phyloP scores from a whole-genome alignment of 1,284 basidiomycete species.

The Fomitopsis schrenkii region DNA sequence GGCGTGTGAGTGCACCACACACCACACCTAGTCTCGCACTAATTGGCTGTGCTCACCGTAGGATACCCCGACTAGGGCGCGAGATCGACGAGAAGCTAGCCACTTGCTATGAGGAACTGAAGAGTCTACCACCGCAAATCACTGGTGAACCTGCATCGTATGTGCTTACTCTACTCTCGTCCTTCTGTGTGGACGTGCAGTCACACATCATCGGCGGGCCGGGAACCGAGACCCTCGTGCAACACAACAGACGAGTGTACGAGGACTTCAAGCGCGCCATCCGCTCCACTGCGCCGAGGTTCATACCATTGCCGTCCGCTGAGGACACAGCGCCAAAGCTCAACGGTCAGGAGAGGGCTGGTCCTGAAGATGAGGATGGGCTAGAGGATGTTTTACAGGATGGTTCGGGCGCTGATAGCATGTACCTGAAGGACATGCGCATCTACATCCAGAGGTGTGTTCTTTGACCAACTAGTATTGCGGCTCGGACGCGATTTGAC shows the following conservation, averaged over 20 bases:
- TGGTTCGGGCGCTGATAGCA: background rate
- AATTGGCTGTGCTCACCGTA: slow-evolving; percentile 29
- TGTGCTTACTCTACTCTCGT: background rate
- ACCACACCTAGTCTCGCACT: background rate
- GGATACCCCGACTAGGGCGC: background rate
- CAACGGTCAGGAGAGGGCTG: background rate
- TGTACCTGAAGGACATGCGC: slow-evolving; percentile 18
- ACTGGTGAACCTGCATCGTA: background rate
- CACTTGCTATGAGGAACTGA: background rate
- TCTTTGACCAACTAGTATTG: background rate
- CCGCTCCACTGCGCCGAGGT: slow-evolving; percentile 33
- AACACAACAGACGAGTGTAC: background rate
- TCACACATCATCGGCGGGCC: background rate
- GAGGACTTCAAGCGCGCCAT: background rate
- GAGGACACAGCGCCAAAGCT: background rate
- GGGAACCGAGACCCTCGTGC: background rate
- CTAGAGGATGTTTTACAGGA: background rate
- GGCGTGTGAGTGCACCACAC: slow-evolving; percentile 37
- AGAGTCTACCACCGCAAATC: background rate
- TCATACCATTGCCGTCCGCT: slow-evolving; percentile 18
- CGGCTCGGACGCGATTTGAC: background rate
- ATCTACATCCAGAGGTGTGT: slow-evolving; percentile 17
- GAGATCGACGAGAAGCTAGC: background rate
- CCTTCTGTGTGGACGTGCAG: background rate
- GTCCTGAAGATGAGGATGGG: slow-evolving; percentile 5